Base-by-base conservation (phyloP, 306 rosid species). In the Oxytropis ochrocephala region DNA sequence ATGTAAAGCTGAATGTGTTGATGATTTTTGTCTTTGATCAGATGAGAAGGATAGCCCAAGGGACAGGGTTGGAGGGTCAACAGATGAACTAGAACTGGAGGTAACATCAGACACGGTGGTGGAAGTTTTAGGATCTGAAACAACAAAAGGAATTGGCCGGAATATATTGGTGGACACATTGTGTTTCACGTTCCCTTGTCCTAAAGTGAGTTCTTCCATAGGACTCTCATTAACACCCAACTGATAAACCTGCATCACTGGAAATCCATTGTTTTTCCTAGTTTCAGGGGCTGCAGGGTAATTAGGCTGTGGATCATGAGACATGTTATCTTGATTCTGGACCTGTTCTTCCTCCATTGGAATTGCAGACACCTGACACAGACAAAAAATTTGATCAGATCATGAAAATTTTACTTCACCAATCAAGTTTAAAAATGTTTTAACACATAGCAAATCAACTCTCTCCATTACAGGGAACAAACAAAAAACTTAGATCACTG, bases 31-130 rank as follows among this genome's bases (percentile, higher is more conserved):
- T 66, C 85, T 78, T 2, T 85, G 86, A 69, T 86, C 87, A 39
- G 89, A 77, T 12, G 88, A 82, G 85, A 91, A 83, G 67, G 96
- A 84, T 44, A 95, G 83, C 30, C 89, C 86, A 12, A 94, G 96
- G 48, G 95, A 83, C 32, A 94, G 83, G n/a, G 81, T 55, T 13
- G 90, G 86, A 2, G 87, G 70, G 33, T 88, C 96, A 30, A 68
- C 56, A 1, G 83, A 10, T 16, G 89, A 70, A 46, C 77, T 85
- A 43, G 73, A 75, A 58, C 81, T 80, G 50, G 82, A 62, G 70
- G 76, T 75, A 19, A 75, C 58, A 67, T 81, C 82, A 2, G 87
- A 47, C 6, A 53, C 73, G 3, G 77, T 47, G 5, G 83, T 47
- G 5, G 83, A 47, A 8, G 83, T 43, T 36, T 60, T 79, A 19